Evolutionary conservation across 2,329 filamentous ascomycete species (phyloP).

Genomic region (Coniochaeta hoffmannii): DNA sequence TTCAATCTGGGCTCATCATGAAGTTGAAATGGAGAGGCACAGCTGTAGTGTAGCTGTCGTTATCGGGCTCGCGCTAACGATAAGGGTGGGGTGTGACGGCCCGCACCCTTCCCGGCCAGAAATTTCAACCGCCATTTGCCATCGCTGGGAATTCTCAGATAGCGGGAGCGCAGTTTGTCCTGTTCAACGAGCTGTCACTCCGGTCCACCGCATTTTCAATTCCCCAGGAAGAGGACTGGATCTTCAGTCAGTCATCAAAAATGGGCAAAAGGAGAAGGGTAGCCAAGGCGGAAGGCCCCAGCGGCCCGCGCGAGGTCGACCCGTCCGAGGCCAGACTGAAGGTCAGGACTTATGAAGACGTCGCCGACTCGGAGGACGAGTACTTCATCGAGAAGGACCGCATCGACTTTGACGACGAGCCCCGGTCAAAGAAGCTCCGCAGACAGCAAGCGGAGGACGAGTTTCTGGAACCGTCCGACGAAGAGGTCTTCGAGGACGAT

Average conservation of each 20-base stretch:
- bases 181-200: background rate
- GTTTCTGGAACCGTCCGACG: slow-evolving; percentile 52
- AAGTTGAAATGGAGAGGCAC: too few relatives aligned
- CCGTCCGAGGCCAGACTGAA: slow-evolving; percentile 54
- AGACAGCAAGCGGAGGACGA: slow-evolving; percentile 61
- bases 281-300: slow-evolving; percentile 37
- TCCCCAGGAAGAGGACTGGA: too few relatives aligned
- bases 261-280: slow-evolving; percentile 70
- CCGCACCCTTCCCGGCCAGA: background rate
- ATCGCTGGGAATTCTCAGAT: background rate
- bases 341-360: slow-evolving; percentile 65
- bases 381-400: slow-evolving; percentile 84
- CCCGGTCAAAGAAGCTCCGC: slow-evolving; percentile 68
- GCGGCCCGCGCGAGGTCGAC: slow-evolving; percentile 48
- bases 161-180: background rate
- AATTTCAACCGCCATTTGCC: background rate
- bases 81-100: background rate
- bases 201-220: too few relatives aligned
- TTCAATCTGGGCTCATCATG: too few relatives aligned
- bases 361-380: slow-evolving; percentile 91
- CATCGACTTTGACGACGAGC: slow-evolving; percentile 76
- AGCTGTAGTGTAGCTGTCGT: too few relatives aligned
- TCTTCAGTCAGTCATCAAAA: slow-evolving; percentile 9
- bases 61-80: background rate
- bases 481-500: slow-evolving; percentile 39